Conservation (phyloP, 164 flowering plant species). For the Stephania yunnanensis region DNA sequence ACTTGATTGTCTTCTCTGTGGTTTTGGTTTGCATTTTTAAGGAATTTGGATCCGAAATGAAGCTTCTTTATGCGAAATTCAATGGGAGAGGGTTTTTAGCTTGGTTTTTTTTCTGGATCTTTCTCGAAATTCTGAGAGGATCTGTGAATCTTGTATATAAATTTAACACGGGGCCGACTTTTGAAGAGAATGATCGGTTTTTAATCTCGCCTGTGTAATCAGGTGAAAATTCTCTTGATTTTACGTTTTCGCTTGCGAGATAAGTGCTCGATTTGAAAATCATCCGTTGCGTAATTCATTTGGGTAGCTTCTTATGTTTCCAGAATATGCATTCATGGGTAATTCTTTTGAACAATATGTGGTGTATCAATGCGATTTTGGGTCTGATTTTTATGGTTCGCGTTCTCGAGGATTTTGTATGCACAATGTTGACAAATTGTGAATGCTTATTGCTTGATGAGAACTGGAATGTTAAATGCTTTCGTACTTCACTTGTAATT, state of each 20-base stretch:
- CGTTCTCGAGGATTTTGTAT: no score
- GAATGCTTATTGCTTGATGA: neutral
- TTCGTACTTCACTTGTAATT: neutral
- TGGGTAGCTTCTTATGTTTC: neutral
- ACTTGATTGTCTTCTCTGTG: neutral
- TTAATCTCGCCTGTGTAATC: neutral
- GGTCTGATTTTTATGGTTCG: neutral
- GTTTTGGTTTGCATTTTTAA: neutral
- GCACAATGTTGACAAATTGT: neutral
- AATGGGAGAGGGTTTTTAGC: neutral
- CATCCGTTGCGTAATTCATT: neutral
- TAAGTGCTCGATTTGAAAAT: neutral
- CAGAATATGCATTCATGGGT: neutral
- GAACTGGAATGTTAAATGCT: neutral
- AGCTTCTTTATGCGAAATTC: neutral
- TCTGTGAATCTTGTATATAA: neutral
- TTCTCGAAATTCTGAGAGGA: neutral
- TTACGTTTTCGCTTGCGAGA: neutral
- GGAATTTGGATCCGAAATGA: neutral
- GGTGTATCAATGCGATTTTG: neutral
- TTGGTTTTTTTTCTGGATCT: neutral
- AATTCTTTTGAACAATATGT: neutral
- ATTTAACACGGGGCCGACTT: neutral
- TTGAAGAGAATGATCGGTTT: neutral
- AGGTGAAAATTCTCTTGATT: neutral